phyloP scores from a whole-genome alignment of 2,329 filamentous ascomycete genomes.

The Aspergillus felis region DNA sequence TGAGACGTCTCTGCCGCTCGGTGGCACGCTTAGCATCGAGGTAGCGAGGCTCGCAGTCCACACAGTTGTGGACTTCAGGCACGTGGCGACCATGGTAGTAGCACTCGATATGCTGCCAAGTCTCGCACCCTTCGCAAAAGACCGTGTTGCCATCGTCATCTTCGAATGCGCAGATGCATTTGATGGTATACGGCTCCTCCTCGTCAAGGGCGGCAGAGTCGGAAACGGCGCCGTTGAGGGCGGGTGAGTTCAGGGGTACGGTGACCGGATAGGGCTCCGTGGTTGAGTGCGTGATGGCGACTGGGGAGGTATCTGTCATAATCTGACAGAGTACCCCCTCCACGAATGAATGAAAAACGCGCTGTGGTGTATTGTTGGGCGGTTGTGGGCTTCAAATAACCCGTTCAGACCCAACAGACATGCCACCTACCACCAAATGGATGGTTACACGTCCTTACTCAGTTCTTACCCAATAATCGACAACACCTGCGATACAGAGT shows the following conservation, averaged over 20 bases:
- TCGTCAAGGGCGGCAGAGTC: conserved; percentile 41
- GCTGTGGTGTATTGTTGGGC: conserved; percentile 15
- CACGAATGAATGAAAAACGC: conserved; percentile 22
- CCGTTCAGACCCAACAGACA: conserved; percentile 19
- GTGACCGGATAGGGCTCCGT: conserved; percentile 45
- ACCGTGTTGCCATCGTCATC: conserved; percentile 98
- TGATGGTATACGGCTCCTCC: conserved; percentile 73
- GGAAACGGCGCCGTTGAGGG: conserved; percentile 40
- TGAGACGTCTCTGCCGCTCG: conserved; percentile 63
- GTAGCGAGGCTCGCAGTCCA: conserved; percentile 75
- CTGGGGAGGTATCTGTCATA: conserved; percentile 53
- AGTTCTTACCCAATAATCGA: background rate
- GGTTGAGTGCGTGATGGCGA: conserved; percentile 47
- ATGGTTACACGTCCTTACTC: conserved; percentile 1
- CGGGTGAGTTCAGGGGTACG: conserved; percentile 41
- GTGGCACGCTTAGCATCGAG: conserved; percentile 72
- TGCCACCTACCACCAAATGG: conserved; percentile 14
- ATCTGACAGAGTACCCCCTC: conserved; percentile 49
- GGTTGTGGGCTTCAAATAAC: conserved; percentile 12
- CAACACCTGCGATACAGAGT: background rate
- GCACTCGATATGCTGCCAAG: conserved; percentile 97
- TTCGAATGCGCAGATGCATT: conserved; percentile 90
- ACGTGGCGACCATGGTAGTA: conserved; percentile 79
- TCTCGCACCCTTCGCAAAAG: conserved; percentile 91
- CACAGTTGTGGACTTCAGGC: conserved; percentile 78